Evolutionary conservation across 1,139 yeast species (phyloP).

Genomic region (Hansenula sp.): DNA sequence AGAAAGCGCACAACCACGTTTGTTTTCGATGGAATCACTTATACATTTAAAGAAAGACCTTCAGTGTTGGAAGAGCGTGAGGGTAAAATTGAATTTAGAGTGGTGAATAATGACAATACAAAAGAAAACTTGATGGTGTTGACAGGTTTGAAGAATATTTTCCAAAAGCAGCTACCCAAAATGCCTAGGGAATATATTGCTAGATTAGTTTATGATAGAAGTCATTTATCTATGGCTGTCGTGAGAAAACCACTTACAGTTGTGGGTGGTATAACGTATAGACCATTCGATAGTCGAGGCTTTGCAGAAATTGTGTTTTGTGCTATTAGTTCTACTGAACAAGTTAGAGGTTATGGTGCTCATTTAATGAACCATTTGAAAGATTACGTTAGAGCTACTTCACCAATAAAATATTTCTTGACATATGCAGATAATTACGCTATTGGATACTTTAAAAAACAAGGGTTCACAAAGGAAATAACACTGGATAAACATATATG

Average conservation of each 20-base stretch:
- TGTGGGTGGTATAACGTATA: conserved; percentile 95
- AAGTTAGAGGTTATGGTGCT: conserved; percentile 97
- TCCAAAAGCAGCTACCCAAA: conserved; percentile 95
- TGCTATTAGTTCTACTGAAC: conserved; percentile 96
- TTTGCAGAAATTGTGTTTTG: conserved; percentile 98
- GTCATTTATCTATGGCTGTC: conserved; percentile 94
- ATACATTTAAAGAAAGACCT: conserved; percentile 86
- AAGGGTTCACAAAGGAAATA: conserved; percentile 95
- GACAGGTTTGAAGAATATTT: conserved; percentile 92
- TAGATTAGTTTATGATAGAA: conserved; percentile 86
- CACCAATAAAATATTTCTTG: conserved; percentile 80
- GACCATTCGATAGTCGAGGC: conserved; percentile 85
- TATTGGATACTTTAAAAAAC: conserved; percentile 95
- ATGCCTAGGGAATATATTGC: conserved; percentile 98
- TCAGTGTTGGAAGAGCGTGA: conserved; percentile 91
- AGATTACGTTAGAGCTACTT: conserved; percentile 88
- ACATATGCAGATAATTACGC: conserved; percentile 99
- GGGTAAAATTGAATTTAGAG: conserved; percentile 89
- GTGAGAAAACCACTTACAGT: conserved; percentile 90
- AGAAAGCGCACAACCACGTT: conserved; percentile 47
- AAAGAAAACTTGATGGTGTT: conserved; percentile 84
- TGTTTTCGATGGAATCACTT: conserved; percentile 72
- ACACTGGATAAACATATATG: conserved; percentile 80
- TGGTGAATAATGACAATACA: conserved; percentile 90
- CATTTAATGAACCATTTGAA: conserved; percentile 96